Evolutionary conservation across 805 yeast species (phyloP), one percentile per base, ranked within the genome.

Genomic region (Brettanomyces nanus): DNA sequence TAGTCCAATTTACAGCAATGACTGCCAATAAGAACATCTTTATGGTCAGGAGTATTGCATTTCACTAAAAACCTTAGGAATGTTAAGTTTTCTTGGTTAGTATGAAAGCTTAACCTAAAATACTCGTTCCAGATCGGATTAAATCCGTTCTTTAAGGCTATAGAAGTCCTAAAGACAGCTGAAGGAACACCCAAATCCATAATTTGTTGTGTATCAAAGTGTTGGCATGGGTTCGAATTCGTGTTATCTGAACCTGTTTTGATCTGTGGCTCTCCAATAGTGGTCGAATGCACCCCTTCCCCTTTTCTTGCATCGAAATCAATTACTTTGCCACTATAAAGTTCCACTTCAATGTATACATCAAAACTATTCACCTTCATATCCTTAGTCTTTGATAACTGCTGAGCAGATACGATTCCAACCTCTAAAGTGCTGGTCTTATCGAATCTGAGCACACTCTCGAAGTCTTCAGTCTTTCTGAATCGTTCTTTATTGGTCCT

Each of bases 51-150:
- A 3, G 35, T 41, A 15, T 39, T 38, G 34, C 55, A 53, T 44
- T 71, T 70, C 3, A 79, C 68, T 2, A 66, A 49, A 37, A 84
- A 66, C 39, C 75, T 62, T 6, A 81, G 43, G 52, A 84, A 84
- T 2, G 76, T 69, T 29, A 82, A 62, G 5, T 72, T 68, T 38
- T 63, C 58, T 5, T 52, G 42, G 31, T 62, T 55, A 6, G 68
- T 55, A 4, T 58, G 54, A 5, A 66, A 46, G 0, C 49, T 49
- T 3, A 80, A 68, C n/a, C 54, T 44, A 43, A 78, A 69, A 4
- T 52, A 55, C 35, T 71, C 68, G 44, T 80, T 75, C 97, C 97
- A 90, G 5, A 70, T 59, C 0, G 97, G 97, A 52, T 84, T 86
- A 60, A 85, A 85, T 0, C 97, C 97, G 58, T 89, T 87, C 35